A percentile compares a stretch with the other conserved stretches of the same genome.
Conservation (phyloP, 179 eudicot genomes). For the Corrigiola litoralis region DNA sequence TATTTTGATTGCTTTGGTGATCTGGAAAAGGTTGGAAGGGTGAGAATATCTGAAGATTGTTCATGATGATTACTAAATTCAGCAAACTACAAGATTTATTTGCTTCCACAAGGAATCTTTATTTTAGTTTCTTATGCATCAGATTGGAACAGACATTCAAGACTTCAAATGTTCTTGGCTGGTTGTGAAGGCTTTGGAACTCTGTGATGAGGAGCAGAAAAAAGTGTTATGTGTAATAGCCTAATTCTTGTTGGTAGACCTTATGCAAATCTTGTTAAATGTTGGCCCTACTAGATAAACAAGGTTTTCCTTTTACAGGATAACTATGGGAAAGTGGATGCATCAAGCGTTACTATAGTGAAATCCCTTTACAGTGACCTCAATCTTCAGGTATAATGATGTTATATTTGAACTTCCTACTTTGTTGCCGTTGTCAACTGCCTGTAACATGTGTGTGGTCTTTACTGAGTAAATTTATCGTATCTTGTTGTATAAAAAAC, state of each 20-base stretch:
- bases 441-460: background rate
- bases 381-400: slow-evolving; percentile 45
- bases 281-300: background rate
- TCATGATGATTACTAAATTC: background rate
- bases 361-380: slow-evolving; percentile 47
- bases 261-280: background rate
- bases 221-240: slow-evolving; percentile 39
- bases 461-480: background rate
- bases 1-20: slow-evolving; percentile 68
- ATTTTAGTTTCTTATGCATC: slow-evolving; percentile 15
- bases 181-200: slow-evolving; percentile 70
- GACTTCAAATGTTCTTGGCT: slow-evolving; percentile 85
- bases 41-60: slow-evolving; percentile 13
- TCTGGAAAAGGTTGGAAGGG: slow-evolving; percentile 65
- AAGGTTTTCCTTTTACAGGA: slow-evolving; percentile 34
- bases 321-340: slow-evolving; percentile 61
- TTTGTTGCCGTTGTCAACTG: background rate
- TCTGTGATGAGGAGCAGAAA: slow-evolving; percentile 59
- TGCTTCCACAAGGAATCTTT: background rate
- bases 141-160: slow-evolving; percentile 80
- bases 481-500: background rate
- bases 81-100: background rate
- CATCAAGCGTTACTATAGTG: slow-evolving; percentile 37
- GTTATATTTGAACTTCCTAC: background rate
- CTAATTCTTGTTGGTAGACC: background rate